Evolutionary conservation across 345 rosid species (phyloP), one percentile per base, ranked within the genome.

Genomic region (Hirschfeldia incana): DNA sequence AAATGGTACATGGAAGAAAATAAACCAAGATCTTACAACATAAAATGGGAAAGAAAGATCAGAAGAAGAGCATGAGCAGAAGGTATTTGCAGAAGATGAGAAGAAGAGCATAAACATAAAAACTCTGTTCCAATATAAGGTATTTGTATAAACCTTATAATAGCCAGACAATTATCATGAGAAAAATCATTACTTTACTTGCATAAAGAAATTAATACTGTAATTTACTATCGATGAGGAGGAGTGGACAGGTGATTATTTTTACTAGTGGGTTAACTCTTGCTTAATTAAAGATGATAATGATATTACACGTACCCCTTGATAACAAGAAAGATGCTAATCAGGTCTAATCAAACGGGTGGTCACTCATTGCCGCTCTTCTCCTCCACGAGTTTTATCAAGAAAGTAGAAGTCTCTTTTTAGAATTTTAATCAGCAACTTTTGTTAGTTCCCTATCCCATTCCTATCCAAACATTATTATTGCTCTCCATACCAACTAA

Each of bases 401-500:
- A 73, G 27, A 73, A 60, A 58, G 74, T 15, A 30, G 12, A 28
- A 55, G 16, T 78, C 4, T 28, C 27, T 42, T 17, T 70, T 26
- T 6, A n/a, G 4, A 62, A 26, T 63, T 51, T 29, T 44, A 72
- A 21, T 59, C 13, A 73, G 62, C 82, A 58, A 72, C 68, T 78
- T 67, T 61, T 61, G 65, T 73, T 60, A 79, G 65, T 73, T 39
- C 13, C 46, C 46, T 39, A 60, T 58, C 73, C 53, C 68, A 78
- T 72, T 78, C 77, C 42, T 49, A 72, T 78, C 55, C 81, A 58
- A 72, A 67, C 70, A 61, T 79, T 44, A 79, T 79, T 67, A 73
- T 79, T 73, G 78, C 74, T 28, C 46, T 36, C 12, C 27, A 32
- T 73, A 79, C 74, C 70, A 68, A 74, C 78, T 79, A 73, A 73